Base-by-base conservation (phyloP, 352 stramenopile genomes). In the Pythium periplocum region DNA sequence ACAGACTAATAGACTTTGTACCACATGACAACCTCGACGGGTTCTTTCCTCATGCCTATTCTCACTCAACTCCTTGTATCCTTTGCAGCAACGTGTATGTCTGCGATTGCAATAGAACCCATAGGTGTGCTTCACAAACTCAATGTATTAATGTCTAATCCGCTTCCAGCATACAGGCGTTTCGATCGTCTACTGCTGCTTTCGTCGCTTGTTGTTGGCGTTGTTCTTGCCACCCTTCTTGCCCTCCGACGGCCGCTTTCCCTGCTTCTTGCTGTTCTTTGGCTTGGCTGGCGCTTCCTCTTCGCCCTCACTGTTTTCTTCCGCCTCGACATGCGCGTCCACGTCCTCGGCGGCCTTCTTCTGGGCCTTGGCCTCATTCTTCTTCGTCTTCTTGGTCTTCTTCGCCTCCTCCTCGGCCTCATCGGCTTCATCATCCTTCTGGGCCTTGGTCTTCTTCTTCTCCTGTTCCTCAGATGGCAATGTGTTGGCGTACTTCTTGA, bases 401-500 rank as follows among this genome's bases (percentile, higher is more conserved):
- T 61, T 76, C 30, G 66, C 75, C 56, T 87, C 78, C 43, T 94
- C 83, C 2, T 73, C 81, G 26, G 78, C 85, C 2, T 93, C 75
- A 32, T 90, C 76, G 4, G 68, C 51, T 57, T 92, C 74, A 9
- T 86, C 73, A n/a, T 71, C 65, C 55, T 78, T 65, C 42, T 68
- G 57, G 26, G 77, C 49, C 46, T 81, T 62, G 5, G 70, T 82
- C 57, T 95, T 92, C 47, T 95, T 92, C 45, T 86, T 68, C 46
- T 87, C 78, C 8, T 83, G 74, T 45, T 86, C 83, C 10, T 94
- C 77, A 34, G 72, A 80, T 6, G 86, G 83, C 57, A 81, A 77
- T 62, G 71, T 87, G 58, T 99, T 98, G 45, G 95, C 96, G 44
- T 98, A 92, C 76, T 99, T 99, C 67, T 98, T 96, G 49, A 99